Percentiles rank a stretch among this genome's conserved stretches.
phyloP scores from a whole-genome alignment of 2,329 filamentous ascomycete species.

The Aspergillus clavatus region DNA sequence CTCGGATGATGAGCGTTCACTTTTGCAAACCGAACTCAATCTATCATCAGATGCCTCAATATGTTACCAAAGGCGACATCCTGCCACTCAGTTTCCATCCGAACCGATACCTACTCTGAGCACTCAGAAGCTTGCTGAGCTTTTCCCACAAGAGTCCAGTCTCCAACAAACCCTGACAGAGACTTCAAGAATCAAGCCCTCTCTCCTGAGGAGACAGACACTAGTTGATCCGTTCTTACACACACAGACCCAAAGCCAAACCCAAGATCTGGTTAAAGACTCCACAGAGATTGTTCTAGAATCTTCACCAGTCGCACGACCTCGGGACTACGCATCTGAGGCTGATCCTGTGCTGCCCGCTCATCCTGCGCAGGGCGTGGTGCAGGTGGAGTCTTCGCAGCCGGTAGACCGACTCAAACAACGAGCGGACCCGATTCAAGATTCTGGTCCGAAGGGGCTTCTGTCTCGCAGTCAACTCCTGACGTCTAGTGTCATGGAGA shows the following conservation, averaged over 20 bases:
- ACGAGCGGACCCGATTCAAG: slow-evolving; percentile 7
- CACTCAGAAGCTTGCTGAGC: slow-evolving; percentile 35
- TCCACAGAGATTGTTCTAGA: slow-evolving; percentile 36
- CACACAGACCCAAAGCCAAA: slow-evolving; percentile 20
- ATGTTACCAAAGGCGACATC: slow-evolving; percentile 34
- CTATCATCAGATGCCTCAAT: slow-evolving; percentile 35
- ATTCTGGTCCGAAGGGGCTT: slow-evolving; percentile 17
- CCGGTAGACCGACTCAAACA: slow-evolving; percentile 24
- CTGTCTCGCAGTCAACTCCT: slow-evolving; percentile 35
- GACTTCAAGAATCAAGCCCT: background rate
- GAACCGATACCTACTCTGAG: slow-evolving; percentile 33
- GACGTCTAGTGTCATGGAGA: slow-evolving; percentile 43
- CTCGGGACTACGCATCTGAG: slow-evolving; percentile 8
- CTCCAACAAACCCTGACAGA: slow-evolving; percentile 11
- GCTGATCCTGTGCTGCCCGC: slow-evolving; percentile 13
- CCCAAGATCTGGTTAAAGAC: slow-evolving; percentile 16
- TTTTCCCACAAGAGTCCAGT: slow-evolving; percentile 31
- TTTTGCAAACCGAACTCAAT: slow-evolving; percentile 21
- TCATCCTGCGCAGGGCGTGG: slow-evolving; percentile 23
- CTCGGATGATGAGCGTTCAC: slow-evolving; percentile 21
- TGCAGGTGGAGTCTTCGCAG: slow-evolving; percentile 42
- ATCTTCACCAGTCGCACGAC: slow-evolving; percentile 32
- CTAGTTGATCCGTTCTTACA: slow-evolving; percentile 7
- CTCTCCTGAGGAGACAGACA: no score
- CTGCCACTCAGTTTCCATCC: slow-evolving; percentile 34